Base-by-base conservation (phyloP, 2,329 filamentous ascomycete genomes). In the Knoxdaviesia capensis region DNA sequence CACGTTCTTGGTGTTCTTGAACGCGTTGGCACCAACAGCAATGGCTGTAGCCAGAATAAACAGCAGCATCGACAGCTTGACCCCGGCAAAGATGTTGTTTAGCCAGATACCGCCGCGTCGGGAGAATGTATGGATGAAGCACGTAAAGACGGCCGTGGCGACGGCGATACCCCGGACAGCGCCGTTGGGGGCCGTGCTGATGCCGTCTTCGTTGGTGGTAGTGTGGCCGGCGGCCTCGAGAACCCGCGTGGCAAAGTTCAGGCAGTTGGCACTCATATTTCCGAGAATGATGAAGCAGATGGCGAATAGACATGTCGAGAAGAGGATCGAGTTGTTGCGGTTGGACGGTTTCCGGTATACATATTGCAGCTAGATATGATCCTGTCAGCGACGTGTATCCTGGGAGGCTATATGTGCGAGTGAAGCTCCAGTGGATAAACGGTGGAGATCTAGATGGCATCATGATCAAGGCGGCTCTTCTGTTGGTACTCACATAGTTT, bases 81-180 rank as follows among this genome's bases (percentile, higher is more conserved):
- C 48, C 3, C 62, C 51, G 4, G 68, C 68, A 32, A 72, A 54
- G n/a, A 59, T 29, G 46, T 71, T 71, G 50, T 67, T 69, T 29
- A 71, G 48, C 28, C 56, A 50, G 37, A 72, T 68, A 2, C 69
- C 69, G 3, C 64, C 65, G 6, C 60, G 55, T 30, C 69, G 56
- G 37, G 64, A 70, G 35, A 59, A 51, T 4, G 57, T 59, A 45
- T 73, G 68, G 1, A 71, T 57, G 11, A 68, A 54, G 43, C 65
- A 66, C 3, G 63, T 60, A 7, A 61, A 47, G 0, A 59, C 59
- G 6, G 64, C 56, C 1, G 60, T 54, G 5, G 52, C 58, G 30
- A 71, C 55, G 0, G 69, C 68, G 35, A 72, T 60, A 4, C 60
- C 67, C 32, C 64, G 56, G 8, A 65, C 59, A 3, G 56, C 43